phyloP scores from a whole-genome alignment of 768 basidiomycete genomes.

The Glaciozyma martinii region DNA sequence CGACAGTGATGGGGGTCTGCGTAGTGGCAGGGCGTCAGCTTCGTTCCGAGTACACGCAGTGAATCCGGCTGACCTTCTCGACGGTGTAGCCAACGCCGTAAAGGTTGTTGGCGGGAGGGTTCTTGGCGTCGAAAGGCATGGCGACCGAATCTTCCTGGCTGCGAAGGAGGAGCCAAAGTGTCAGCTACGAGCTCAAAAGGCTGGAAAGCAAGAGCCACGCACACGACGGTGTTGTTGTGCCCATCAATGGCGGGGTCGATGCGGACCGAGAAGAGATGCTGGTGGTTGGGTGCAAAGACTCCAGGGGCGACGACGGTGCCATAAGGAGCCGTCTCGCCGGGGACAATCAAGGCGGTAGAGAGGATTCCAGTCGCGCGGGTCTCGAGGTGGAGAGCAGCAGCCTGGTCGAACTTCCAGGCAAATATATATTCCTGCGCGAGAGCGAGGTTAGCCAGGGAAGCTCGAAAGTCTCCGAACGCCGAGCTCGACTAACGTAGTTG shows the following conservation, averaged over 20 bases:
- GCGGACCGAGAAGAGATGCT: constrained; percentile 10
- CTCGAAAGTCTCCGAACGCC: not conserved
- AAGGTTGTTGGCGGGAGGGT: constrained; percentile 6
- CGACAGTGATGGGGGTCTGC: too few species aligned
- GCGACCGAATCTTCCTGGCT: constrained; percentile 8
- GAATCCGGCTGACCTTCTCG: too few species aligned
- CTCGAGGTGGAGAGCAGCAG: constrained; percentile 36
- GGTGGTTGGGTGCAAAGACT: constrained; percentile 9
- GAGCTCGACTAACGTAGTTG: constrained; percentile 11
- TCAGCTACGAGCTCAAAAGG: too few species aligned
- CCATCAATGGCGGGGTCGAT: constrained; percentile 13
- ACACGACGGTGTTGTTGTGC: not conserved
- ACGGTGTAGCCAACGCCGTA: constrained; percentile 15
- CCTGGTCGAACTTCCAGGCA: constrained; percentile 34
- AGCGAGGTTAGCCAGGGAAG: not conserved
- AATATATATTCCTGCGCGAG: not conserved
- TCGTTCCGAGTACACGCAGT: too few species aligned
- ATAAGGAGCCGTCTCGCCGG: constrained; percentile 28
- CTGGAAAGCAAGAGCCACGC: not conserved
- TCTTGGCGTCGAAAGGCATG: not conserved
- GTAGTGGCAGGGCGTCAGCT: too few species aligned
- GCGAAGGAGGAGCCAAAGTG: not conserved
- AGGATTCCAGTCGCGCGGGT: constrained; percentile 33
- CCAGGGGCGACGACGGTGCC: not conserved
- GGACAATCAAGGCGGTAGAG: not conserved